Conservation (phyloP, 1,284 basidiomycete species). For the Moesziomyces globuligerus region DNA sequence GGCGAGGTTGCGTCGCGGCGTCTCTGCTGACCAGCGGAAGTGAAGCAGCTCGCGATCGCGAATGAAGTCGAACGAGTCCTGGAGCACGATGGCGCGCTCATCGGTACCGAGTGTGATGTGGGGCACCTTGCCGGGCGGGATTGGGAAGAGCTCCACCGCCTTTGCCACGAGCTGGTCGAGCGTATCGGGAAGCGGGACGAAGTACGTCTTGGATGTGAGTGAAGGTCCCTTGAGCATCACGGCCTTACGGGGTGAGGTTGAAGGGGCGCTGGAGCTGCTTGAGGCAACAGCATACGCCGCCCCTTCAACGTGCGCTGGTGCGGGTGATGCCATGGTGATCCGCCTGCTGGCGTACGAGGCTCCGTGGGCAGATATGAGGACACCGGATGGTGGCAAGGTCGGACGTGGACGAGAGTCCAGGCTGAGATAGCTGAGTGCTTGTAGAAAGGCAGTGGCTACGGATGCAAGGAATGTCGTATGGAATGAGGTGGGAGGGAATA, state of each 20-base stretch:
- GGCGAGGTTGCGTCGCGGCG: conserved; percentile 43
- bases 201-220: conserved; percentile 58
- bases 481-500: no score
- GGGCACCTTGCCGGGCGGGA: conserved; percentile 59
- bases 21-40: conserved; percentile 60
- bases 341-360: not conserved
- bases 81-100: conserved; percentile 56
- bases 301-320: not conserved
- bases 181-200: conserved; percentile 55
- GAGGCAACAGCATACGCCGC: not conserved
- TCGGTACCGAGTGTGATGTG: conserved; percentile 56
- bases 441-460: no score
- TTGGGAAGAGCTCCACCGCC: conserved; percentile 55
- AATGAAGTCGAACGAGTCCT: conserved; percentile 59
- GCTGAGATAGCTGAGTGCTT: no score
- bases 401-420: no score
- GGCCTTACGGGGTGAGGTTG: conserved; percentile 38
- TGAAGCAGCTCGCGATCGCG: conserved; percentile 61
- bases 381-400: not conserved
- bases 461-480: no score
- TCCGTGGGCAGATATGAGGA: not conserved
- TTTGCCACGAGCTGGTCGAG: conserved; percentile 55
- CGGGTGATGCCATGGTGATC: not conserved
- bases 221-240: conserved; percentile 62
- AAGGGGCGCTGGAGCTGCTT: not conserved